Evolutionary conservation across 768 basidiomycete species (phyloP), one percentile per base, ranked within the genome.

Genomic region (Krasilnikovozyma curviuscula): DNA sequence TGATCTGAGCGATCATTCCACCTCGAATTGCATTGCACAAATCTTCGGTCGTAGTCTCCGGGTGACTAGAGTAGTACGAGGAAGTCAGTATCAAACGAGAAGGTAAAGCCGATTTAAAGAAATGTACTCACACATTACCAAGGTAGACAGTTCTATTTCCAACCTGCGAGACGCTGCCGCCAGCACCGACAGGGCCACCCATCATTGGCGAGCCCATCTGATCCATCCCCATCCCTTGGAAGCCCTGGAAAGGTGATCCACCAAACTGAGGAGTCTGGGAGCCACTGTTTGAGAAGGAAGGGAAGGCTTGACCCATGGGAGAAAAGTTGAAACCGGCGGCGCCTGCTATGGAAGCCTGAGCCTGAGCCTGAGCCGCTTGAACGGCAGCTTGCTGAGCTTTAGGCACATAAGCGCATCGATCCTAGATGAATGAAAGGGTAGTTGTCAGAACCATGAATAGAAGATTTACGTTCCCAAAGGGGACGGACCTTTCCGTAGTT

Each of bases 21-120:
- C 91, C 93, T 42, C 93, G 75, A 53, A 98, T 80, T 27, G 84
- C 78, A 58, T 97, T 97, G 69, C 91, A 97, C 55, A 97, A 68
- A 62, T 97, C 93, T 65, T 97, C 91, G 2, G 81, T 72, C 14
- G 79, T 80, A 16, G 86, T 93, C 68, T 97, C 93, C 2, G 89
- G 88, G 62, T 91, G 86, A 31, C n/a, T n/a, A n/a, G n/a, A n/a
- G n/a, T n/a, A n/a, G n/a, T n/a, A n/a, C n/a, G n/a, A n/a, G n/a
- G n/a, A n/a, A n/a, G n/a, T n/a, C n/a, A 3, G 31, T 13, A 24
- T 34, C 3, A 23, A 46, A 16, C 37, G 30, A 37, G 29, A 31
- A 10, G 23, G 32, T 10, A 14, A 44, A 2, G 5, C 21, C 30
- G 14, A 37, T 25, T 24, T 3, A 44, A 7, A 44, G 8, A 25